These are phyloP conservation scores for Diaporthe destruens DNA, from an alignment of 2,329 filamentous ascomycete species.

Conservation along the genomic window DNA sequence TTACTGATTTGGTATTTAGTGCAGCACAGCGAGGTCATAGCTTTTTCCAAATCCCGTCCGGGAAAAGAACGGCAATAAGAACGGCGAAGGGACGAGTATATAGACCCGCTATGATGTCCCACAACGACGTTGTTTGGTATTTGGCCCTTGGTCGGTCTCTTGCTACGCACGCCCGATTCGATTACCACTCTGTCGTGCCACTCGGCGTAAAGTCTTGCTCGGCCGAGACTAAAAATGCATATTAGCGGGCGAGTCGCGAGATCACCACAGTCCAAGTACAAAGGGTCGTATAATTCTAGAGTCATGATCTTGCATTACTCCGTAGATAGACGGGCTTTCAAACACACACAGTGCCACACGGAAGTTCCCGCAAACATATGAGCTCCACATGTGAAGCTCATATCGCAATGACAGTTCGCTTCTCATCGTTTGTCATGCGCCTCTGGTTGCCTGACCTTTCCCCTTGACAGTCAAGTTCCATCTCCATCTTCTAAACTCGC, in stretches of 20 bases:
- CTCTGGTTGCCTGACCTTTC: not conserved
- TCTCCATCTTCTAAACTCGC: not conserved
- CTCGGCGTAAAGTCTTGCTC: not conserved
- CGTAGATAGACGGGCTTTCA: too few relatives aligned
- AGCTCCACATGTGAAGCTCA: not conserved
- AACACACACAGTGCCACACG: not conserved
- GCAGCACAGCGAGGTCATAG: not conserved
- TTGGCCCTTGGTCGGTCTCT: not conserved
- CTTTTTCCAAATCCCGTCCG: slow-evolving; percentile 11
- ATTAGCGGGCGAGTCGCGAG: not conserved
- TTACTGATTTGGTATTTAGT: slow-evolving; percentile 16
- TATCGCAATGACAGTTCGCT: not conserved
- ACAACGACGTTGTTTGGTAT: not conserved
- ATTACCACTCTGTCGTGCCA: not conserved
- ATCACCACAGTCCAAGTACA: not conserved
- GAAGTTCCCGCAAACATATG: too few relatives aligned
- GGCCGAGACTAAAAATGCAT: not conserved
- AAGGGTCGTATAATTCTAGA: not conserved
- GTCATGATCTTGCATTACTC: not conserved
- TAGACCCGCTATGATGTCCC: slow-evolving; percentile 27
- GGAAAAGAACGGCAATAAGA: slow-evolving; percentile 25
- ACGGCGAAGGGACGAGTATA: not conserved
- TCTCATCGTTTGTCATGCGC: not conserved
- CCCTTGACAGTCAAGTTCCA: too few relatives aligned
- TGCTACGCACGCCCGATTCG: not conserved